Base-by-base conservation (phyloP, 1,139 yeast genomes). In the Nadsonia commutata region DNA sequence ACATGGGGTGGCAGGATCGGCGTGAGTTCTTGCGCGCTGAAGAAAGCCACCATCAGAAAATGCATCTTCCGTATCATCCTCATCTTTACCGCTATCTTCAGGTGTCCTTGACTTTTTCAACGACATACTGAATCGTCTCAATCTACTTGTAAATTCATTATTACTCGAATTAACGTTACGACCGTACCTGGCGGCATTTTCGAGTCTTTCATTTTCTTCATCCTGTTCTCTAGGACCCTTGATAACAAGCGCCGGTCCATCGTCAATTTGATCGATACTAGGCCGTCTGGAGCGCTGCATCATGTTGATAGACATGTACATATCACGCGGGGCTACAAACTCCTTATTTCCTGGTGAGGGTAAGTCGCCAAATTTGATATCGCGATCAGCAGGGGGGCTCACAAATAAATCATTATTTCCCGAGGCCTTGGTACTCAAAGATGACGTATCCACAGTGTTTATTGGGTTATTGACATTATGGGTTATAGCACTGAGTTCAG, bases 171-270 rank as follows among this genome's bases (percentile, higher is more conserved):
- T 8, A 6, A 27, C 16, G 33, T 9, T 16, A 9, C 16, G 16
- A 5, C 13, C 33, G 16, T 27, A 27, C n/a, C n/a, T 27, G 33
- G 13, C 33, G n/a, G n/a, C 33, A 41, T 42, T 39, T 43, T 48
- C 50, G 33, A 40, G 50, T 21, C 44, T 46, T 44, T 51, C 60
- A 40, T 50, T 57, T 51, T 53, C 60, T 52, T 56, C 74, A 73
- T 59, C 86, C 65, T 58, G 52, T 39, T 80, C 94, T 36, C 77
- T 74, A 1, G 95, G 96, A 2, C 94, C 78, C 51, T 74, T 74
- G 45, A 86, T 81, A 11, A 82, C 76, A 41, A 88, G 64, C 0
- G 93, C 86, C 9, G 94, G 95, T 2, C 88, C 95, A 33, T 78
- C 79, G 27, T 77, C 78, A 38, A 65, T 67, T 9, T 64, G 67